phyloP scores from a whole-genome alignment of 1,139 yeast species.

The Scheffersomyces parashehatae region DNA sequence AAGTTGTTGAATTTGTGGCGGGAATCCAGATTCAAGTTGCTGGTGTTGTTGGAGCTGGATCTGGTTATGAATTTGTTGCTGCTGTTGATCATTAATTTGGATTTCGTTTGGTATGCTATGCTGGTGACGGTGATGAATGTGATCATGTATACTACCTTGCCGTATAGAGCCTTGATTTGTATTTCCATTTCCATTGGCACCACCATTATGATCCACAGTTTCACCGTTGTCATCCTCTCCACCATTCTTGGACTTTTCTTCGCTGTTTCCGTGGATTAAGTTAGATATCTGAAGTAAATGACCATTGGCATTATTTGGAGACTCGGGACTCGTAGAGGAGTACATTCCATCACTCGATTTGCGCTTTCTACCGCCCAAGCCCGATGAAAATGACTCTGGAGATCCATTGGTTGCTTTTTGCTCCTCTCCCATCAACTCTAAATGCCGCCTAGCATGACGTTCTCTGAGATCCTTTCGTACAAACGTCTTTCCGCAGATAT shows the following conservation, averaged over 20 bases:
- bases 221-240: background rate
- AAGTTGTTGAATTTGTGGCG: conserved; percentile 5
- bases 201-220: background rate
- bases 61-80: background rate
- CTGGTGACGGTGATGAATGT: background rate
- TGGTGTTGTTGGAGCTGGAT: conserved; percentile 5
- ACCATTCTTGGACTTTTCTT: background rate
- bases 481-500: conserved; percentile 40
- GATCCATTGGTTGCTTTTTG: background rate
- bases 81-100: background rate
- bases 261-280: conserved; percentile 4
- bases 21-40: background rate
- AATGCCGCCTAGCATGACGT: conserved; percentile 39
- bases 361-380: background rate
- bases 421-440: conserved; percentile 9
- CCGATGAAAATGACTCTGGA: background rate
- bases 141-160: background rate
- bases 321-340: conserved; percentile 1
- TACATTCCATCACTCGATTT: conserved; percentile 1
- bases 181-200: background rate
- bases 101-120: too few species aligned
- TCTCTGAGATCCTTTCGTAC: conserved; percentile 42
- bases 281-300: conserved; percentile 5
- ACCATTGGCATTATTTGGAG: conserved; percentile 1
- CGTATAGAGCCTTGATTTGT: background rate